Base-by-base conservation (phyloP, 208 protist species). In the Acanthamoeba sp. region DNA sequence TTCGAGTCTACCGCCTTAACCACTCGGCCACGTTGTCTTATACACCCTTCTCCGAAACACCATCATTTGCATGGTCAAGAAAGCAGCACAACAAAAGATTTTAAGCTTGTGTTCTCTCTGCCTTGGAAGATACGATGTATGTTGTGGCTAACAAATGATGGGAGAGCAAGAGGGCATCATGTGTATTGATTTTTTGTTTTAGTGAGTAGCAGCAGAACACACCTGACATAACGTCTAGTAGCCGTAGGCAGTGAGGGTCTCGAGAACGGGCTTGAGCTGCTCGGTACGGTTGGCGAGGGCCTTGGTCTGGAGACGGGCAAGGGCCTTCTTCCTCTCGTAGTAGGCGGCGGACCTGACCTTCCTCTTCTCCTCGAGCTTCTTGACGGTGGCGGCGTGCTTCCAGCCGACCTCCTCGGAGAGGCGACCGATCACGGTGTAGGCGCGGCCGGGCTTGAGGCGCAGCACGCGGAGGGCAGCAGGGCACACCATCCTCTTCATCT, bases 341-440 rank as follows among this genome's bases (percentile, higher is more conserved):
- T 95, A 98, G 20, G 91, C 84, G 22, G 62, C 71, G 64, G 87
- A 76, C 55, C 94, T 93, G 32, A 87, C 95, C 91, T 98, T 98
- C 66, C 98, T 95, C 95, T 98, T 98, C 34, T 87, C 97, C 97
- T 99, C 98, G 64, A 99, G 96, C n/a, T 59, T 92, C 18, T 55
- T 92, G 85, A 99, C 97, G 71, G 98, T 95, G 34, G 89, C 96
- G 64, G 64, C 88, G 95, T 99, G 96, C 95, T 99, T 98, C 98
- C 98, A 99, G 84, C 98, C 98, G 78, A 98, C 94, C 94, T 97
- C 95, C 32, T 32, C 71, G 76, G 97, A 93, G 18, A 99, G 93
- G 62, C 95, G 87, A 69, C 97, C 98, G 16, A 99, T 96, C 16
- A 95, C 87, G 71, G 96, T 98, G 95, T 88, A 96, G 93, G 97